These are phyloP conservation scores for Plantago coronopus DNA, from an alignment of 305 asterid species.

Conservation along the genomic window DNA sequence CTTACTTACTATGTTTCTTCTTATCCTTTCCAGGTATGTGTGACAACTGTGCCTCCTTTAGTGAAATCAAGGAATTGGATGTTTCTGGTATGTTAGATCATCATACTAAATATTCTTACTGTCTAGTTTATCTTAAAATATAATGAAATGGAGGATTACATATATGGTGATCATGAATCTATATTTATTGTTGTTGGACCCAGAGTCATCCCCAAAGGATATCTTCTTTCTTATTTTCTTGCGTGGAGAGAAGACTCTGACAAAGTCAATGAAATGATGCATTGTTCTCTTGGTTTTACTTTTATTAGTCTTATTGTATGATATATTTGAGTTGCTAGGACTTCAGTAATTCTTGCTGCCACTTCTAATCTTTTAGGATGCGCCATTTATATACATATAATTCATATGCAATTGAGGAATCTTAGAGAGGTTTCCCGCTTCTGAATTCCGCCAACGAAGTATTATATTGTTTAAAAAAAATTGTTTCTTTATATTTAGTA, in stretches of 20 bases:
- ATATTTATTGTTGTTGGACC: neutral
- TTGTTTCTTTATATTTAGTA: no score
- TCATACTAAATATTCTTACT: constrained; percentile 9
- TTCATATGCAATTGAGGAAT: no score
- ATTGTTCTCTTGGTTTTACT: neutral
- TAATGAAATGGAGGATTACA: constrained; percentile 4
- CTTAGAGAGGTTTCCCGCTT: no score
- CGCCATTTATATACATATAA: no score
- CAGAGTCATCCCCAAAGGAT: no score
- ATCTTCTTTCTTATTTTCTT: no score
- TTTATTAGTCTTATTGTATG: no score
- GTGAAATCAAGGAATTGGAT: constrained; percentile 71
- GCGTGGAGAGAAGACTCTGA: no score
- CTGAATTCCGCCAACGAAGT: no score
- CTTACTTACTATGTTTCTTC: constrained; percentile 23
- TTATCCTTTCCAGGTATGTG: constrained; percentile 73
- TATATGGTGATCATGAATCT: constrained; percentile 1
- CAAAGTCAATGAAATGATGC: constrained; percentile 14
- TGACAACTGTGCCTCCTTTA: constrained; percentile 73
- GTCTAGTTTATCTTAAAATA: constrained; percentile 15
- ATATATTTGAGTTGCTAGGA: neutral
- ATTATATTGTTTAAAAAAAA: no score
- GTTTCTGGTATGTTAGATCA: constrained; percentile 55
- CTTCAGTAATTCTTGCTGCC: neutral
- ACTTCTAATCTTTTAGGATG: no score